Base-by-base conservation (phyloP, 768 basidiomycete genomes). In the Psilocybe tampanensis region DNA sequence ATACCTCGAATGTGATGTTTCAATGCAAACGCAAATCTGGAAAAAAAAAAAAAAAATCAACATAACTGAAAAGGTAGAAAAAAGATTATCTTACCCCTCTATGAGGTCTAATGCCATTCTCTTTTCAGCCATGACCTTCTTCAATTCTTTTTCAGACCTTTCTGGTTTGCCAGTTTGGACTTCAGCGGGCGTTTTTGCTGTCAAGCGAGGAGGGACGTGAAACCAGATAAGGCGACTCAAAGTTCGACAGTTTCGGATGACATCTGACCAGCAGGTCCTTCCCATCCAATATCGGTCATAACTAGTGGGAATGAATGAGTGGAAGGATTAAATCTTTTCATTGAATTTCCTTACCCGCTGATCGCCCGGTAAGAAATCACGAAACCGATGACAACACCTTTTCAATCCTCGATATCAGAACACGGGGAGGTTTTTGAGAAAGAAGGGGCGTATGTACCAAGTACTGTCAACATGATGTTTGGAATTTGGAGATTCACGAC, bases 281-380 rank as follows among this genome's bases (percentile, higher is more conserved):
- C 85, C 80, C 71, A 81, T 76, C 80, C 82, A 86, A 61, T 86
- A 87, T n/a, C 84, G 77, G 58, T 86, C 84, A 60, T 86, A 86
- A 3, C 83, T 84, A 36, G 18, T 41, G 2, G 23, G 55, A 26
- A 56, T 41, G 17, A 44, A 22, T 49, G 41, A 48, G 33, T 54
- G 1, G 21, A 43, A 34, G 22, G 17, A 42, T 33, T 19, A 15
- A 22, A 19, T 9, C 3, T 3, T 39, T 13, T 5, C 3, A 39
- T 39, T 18, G 18, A 12, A 18, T 41, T 36, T 21, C 68, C 80
- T 45, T 56, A 84, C 80, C 85, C 86, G 55, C 82, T 85, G 52
- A 73, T 78, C 1, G 85, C 84, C 18, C 86, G 79, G 69, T 86
- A 87, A 0, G 85, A 84, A 24, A 89, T 85, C 15, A 89, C 85